Conservation (phyloP, 2,329 filamentous ascomycete genomes). For the Penicillium brasilianum region DNA sequence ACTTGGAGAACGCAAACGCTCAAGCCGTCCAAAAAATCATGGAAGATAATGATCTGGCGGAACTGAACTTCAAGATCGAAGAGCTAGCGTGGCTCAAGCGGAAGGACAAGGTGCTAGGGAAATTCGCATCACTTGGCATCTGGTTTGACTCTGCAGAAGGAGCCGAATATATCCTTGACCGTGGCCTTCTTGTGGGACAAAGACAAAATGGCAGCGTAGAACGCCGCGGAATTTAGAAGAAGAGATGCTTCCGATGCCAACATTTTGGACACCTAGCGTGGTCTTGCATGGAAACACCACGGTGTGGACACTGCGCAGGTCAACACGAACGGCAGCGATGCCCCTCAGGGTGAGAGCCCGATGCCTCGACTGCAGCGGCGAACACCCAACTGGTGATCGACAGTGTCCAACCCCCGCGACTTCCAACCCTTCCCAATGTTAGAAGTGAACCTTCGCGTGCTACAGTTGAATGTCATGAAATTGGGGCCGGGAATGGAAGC, state of each 20-base stretch:
- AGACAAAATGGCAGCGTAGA: conserved; percentile 31
- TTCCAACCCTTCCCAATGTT: conserved; percentile 22
- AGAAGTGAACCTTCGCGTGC: conserved; percentile 26
- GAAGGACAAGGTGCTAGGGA: conserved; percentile 30
- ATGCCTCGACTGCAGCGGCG: conserved; percentile 28
- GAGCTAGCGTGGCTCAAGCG: conserved; percentile 35
- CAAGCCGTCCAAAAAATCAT: conserved; percentile 19
- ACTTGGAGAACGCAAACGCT: not conserved
- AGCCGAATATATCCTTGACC: conserved; percentile 29
- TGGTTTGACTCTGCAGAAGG: conserved; percentile 33
- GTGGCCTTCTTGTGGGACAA: conserved; percentile 28
- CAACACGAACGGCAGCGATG: conserved; percentile 6
- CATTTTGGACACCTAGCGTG: conserved; percentile 32
- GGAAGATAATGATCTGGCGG: conserved; percentile 20
- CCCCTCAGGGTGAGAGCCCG: not conserved
- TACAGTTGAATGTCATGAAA: conserved; percentile 33
- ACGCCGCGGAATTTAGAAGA: conserved; percentile 25
- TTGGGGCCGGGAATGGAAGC: conserved; percentile 32
- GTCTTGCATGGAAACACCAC: conserved; percentile 30
- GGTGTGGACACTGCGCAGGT: conserved; percentile 30
- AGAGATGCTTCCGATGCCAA: conserved; percentile 30
- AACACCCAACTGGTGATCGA: conserved; percentile 28
- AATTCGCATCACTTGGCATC: conserved; percentile 30
- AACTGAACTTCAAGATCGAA: conserved; percentile 28
- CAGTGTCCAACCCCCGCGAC: conserved; percentile 18